These are phyloP conservation scores for Metschnikowia shivogae DNA, from an alignment of 805 yeast species.

Conservation along the genomic window DNA sequence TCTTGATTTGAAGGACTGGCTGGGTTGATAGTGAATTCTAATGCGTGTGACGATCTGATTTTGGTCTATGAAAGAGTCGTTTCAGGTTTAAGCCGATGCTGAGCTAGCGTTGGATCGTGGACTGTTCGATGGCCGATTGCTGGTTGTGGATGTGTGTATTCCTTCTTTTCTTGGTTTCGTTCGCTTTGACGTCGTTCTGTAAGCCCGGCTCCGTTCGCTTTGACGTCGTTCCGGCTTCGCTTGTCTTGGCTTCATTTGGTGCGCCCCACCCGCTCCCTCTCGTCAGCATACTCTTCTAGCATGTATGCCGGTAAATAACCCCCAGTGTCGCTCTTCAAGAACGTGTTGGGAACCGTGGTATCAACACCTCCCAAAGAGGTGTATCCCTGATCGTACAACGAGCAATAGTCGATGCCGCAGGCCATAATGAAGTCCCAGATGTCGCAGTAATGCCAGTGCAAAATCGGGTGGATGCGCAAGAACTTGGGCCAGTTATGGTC, in stretches of 20 bases:
- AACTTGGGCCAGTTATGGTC: slow-evolving; percentile 92
- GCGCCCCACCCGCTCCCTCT: slow-evolving; percentile 46
- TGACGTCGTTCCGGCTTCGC: too few species aligned
- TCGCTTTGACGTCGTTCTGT: too few species aligned
- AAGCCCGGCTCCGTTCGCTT: too few species aligned
- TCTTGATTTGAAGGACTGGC: too few species aligned
- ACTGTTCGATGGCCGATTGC: too few species aligned
- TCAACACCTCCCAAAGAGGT: slow-evolving; percentile 83
- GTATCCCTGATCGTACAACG: slow-evolving; percentile 75
- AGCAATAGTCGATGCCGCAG: slow-evolving; percentile 63
- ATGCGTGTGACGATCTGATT: too few species aligned
- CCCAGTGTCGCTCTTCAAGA: slow-evolving; percentile 19
- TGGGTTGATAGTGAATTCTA: too few species aligned
- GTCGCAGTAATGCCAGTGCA: slow-evolving; percentile 81
- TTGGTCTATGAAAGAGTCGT: too few species aligned
- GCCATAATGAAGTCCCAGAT: slow-evolving; percentile 78
- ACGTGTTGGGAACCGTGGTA: slow-evolving; percentile 72
- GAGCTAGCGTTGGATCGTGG: too few species aligned
- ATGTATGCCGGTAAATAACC: slow-evolving; percentile 50
- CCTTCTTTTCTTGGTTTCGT: too few species aligned
- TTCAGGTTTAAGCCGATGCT: too few species aligned
- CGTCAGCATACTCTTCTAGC: slow-evolving; percentile 58
- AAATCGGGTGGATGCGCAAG: slow-evolving; percentile 77
- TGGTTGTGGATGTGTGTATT: too few species aligned
- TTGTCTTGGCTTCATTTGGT: slow-evolving; percentile 2